Evolutionary conservation across 345 rosid species (phyloP).

Genomic region (Lepidium africanum): DNA sequence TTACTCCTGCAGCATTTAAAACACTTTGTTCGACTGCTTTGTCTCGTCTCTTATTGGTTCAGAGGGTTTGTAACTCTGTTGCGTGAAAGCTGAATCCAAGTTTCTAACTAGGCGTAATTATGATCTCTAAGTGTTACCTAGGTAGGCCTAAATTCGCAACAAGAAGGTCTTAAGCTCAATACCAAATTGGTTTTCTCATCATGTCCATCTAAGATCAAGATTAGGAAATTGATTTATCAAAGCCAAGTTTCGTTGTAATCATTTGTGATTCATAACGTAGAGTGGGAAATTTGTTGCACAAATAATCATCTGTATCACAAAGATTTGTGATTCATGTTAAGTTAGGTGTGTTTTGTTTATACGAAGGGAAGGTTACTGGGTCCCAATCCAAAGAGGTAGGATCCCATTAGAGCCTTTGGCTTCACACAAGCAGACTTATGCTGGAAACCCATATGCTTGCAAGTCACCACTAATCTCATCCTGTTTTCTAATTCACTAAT

Average conservation of each 20-base stretch:
- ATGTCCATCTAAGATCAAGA: neutral
- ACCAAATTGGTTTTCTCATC: neutral
- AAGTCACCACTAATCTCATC: slow-evolving; percentile 16
- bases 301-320: neutral
- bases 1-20: neutral
- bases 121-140: neutral
- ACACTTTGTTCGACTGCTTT: neutral
- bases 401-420: slow-evolving; percentile 34
- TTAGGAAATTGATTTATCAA: neutral
- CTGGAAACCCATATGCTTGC: slow-evolving; percentile 8
- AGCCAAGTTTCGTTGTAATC: neutral
- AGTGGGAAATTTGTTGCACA: neutral
- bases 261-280: neutral
- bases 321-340: neutral
- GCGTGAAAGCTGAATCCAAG: neutral
- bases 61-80: neutral
- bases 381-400: neutral
- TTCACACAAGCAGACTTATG: neutral
- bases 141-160: neutral
- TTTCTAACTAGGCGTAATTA: neutral
- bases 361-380: neutral
- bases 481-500: neutral
- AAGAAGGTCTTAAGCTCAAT: neutral
- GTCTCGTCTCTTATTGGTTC: neutral
- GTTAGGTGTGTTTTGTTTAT: neutral